Evolutionary conservation across 495 filamentous ascomycete species (phyloP).

Genomic region (Coniosporium apollinis): DNA sequence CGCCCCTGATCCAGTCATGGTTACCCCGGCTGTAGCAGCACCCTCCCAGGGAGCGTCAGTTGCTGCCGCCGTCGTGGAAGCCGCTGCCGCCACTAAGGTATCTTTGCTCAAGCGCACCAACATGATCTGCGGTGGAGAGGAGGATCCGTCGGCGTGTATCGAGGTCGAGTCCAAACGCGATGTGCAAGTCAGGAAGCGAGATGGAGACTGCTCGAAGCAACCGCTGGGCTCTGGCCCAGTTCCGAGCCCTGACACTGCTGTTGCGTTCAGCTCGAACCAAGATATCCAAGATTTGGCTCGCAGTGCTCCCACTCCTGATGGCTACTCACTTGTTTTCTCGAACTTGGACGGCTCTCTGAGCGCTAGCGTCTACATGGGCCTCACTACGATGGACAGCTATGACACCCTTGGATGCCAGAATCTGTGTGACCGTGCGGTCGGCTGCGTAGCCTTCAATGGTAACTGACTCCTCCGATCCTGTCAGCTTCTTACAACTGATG

Average conservation of each 20-base stretch:
- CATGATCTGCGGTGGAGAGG: no score
- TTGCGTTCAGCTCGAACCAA: neutral
- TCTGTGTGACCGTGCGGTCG: neutral
- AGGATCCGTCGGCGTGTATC: no score
- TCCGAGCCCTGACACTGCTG: neutral
- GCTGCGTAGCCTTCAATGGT: neutral
- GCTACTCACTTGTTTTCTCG: neutral
- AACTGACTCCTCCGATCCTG: neutral
- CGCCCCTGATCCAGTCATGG: no score
- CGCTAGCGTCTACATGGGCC: neutral
- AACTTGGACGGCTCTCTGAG: neutral
- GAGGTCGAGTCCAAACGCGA: no score
- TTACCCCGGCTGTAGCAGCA: no score
- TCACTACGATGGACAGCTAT: neutral
- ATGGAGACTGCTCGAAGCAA: neutral
- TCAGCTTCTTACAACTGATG: neutral
- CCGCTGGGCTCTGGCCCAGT: neutral
- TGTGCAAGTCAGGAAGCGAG: no score
- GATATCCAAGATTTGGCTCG: neutral
- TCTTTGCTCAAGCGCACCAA: no score
- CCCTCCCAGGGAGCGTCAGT: no score
- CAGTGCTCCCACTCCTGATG: neutral
- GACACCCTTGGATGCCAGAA: neutral
- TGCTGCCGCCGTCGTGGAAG: no score
- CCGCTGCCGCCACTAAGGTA: no score